These are phyloP conservation scores for Podaxis sp. DNA, from an alignment of 768 basidiomycete genomes.

Conservation along the genomic window DNA sequence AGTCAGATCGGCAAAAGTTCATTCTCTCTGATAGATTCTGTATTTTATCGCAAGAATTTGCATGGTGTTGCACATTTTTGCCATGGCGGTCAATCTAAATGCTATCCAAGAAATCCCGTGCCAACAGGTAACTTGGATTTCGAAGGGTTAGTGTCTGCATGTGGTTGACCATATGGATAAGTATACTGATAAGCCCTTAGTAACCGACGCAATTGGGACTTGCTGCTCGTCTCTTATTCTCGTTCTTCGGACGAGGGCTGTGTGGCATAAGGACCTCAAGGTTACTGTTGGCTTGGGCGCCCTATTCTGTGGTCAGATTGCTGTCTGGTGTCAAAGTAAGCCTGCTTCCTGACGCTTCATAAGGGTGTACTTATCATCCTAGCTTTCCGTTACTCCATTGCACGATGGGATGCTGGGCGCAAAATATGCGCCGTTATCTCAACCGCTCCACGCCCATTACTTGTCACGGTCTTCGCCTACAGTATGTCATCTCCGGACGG, in stretches of 20 bases:
- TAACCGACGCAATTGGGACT: slow-evolving; percentile 28
- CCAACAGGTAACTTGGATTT: slow-evolving; percentile 27
- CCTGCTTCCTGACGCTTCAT: neutral
- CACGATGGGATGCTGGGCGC: slow-evolving; percentile 24
- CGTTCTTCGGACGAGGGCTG: slow-evolving; percentile 27
- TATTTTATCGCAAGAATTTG: slow-evolving; percentile 28
- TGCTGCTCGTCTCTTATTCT: slow-evolving; percentile 29
- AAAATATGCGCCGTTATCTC: slow-evolving; percentile 27
- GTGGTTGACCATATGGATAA: neutral
- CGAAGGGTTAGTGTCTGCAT: slow-evolving; percentile 21
- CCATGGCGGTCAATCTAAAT: slow-evolving; percentile 28
- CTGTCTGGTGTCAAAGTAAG: slow-evolving; percentile 28
- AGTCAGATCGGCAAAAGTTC: neutral
- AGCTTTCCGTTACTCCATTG: slow-evolving; percentile 29
- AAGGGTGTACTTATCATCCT: neutral
- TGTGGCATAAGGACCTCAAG: slow-evolving; percentile 26
- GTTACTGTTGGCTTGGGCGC: slow-evolving; percentile 19
- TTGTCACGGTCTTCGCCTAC: slow-evolving; percentile 27
- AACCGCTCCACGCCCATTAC: slow-evolving; percentile 25
- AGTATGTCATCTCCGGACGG: slow-evolving; percentile 18
- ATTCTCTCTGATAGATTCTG: slow-evolving; percentile 18
- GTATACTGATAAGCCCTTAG: slow-evolving; percentile 13
- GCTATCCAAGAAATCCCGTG: slow-evolving; percentile 29
- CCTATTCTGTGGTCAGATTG: slow-evolving; percentile 26
- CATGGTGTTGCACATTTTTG: slow-evolving; percentile 29